A percentile compares a stretch with the other conserved stretches of the same genome.
These are phyloP conservation scores for Eutypella sp. DNA, from an alignment of 2,329 filamentous ascomycete genomes.

Conservation along the genomic window DNA sequence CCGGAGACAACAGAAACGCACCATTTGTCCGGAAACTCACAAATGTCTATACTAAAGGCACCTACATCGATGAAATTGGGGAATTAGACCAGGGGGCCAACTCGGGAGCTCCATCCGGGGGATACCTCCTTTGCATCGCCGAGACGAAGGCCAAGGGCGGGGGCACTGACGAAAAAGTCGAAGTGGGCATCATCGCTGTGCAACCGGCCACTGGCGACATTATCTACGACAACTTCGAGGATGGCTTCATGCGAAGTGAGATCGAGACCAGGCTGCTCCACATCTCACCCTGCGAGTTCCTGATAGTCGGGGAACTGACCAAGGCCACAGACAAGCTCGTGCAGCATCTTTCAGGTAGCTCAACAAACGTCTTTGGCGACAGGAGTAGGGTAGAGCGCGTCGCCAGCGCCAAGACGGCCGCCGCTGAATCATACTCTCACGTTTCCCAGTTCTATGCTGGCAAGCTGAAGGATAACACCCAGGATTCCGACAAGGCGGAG, in stretches of 20 bases:
- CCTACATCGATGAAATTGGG: constrained; percentile 91
- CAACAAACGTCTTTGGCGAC: constrained; percentile 88
- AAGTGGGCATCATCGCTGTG: constrained; percentile 87
- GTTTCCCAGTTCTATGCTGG: constrained; percentile 90
- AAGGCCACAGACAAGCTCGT: constrained; percentile 90
- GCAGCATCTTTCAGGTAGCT: constrained; percentile 82
- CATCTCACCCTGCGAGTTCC: constrained; percentile 90
- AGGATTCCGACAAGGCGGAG: constrained; percentile 39
- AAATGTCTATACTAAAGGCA: constrained; percentile 96
- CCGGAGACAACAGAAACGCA: constrained; percentile 86
- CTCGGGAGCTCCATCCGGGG: constrained; percentile 54
- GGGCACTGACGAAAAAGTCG: constrained; percentile 88
- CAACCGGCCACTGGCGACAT: constrained; percentile 95
- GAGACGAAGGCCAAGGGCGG: constrained; percentile 73
- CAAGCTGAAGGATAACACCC: constrained; percentile 62
- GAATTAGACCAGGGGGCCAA: constrained; percentile 57
- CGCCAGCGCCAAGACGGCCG: constrained; percentile 71
- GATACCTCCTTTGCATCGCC: constrained; percentile 91
- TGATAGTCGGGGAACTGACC: constrained; percentile 86
- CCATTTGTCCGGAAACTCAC: constrained; percentile 91
- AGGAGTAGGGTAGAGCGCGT: constrained; percentile 79
- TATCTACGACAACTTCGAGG: constrained; percentile 92
- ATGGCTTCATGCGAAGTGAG: constrained; percentile 95
- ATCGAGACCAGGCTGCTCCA: constrained; percentile 93
- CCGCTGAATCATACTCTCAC: constrained; percentile 79